Percentiles rank a stretch among this genome's conserved stretches.
phyloP scores from a whole-genome alignment of 2,329 filamentous ascomycete species.

The Pseudogymnoascus sp. region DNA sequence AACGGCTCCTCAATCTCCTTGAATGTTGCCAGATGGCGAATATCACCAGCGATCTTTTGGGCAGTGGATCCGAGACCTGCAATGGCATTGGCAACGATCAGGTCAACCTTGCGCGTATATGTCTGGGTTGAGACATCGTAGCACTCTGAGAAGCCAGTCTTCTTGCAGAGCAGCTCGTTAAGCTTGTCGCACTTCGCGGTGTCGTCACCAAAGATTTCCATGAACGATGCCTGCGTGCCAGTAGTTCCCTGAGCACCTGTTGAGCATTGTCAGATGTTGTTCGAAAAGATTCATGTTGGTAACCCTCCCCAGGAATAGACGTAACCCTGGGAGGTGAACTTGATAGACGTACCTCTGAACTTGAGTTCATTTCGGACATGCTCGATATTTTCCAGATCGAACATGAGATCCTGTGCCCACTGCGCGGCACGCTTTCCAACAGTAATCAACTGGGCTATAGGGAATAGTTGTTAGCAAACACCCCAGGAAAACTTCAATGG shows the following conservation, averaged over 20 bases:
- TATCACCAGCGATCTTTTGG: constrained; percentile 66
- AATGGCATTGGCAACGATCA: constrained; percentile 73
- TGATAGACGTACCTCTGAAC: constrained; percentile 58
- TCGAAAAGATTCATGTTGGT: not conserved
- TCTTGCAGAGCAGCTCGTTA: constrained; percentile 49
- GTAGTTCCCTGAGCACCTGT: constrained; percentile 47
- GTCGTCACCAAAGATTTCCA: constrained; percentile 42
- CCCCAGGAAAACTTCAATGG: not conserved
- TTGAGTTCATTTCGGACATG: constrained; percentile 58
- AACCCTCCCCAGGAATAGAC: too few relatives aligned
- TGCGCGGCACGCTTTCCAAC: constrained; percentile 49
- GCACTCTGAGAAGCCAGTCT: constrained; percentile 44
- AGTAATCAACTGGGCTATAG: constrained; percentile 39
- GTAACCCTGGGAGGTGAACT: not conserved
- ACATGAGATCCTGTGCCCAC: constrained; percentile 69
- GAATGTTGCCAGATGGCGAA: constrained; percentile 64
- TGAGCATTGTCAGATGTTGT: not conserved
- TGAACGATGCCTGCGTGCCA: constrained; percentile 68
- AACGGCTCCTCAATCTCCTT: constrained; percentile 86
- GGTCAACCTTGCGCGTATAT: constrained; percentile 73
- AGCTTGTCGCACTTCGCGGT: constrained; percentile 44
- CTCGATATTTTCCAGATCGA: constrained; percentile 71
- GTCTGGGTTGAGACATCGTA: constrained; percentile 54
- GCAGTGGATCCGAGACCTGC: constrained; percentile 72
- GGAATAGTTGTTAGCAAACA: constrained; percentile 11